These are phyloP conservation scores for Macrolepiota dolichaula DNA, from an alignment of 768 basidiomycete genomes.

Conservation along the genomic window DNA sequence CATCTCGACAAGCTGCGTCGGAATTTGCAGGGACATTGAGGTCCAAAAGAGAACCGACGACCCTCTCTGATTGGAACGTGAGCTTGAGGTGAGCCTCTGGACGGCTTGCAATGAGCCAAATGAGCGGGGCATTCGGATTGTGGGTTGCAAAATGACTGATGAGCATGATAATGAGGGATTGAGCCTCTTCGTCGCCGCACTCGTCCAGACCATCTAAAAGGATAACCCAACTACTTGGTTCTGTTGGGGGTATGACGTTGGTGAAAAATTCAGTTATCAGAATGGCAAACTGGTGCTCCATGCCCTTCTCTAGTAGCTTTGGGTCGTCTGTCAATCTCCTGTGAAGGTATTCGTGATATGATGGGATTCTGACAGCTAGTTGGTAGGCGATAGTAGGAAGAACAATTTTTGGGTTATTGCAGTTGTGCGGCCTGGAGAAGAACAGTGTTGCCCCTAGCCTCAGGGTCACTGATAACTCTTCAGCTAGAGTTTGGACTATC, in stretches of 20 bases:
- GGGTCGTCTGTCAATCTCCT: neutral
- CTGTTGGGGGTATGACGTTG: neutral
- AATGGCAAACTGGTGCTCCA: neutral
- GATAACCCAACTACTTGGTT: neutral
- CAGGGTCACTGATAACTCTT: neutral
- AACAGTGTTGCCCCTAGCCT: neutral
- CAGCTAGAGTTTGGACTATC: neutral
- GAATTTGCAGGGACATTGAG: neutral
- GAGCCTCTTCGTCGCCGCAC: neutral
- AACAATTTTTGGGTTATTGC: neutral
- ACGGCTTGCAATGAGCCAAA: neutral
- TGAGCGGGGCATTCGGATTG: neutral
- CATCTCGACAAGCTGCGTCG: neutral
- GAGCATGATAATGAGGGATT: neutral
- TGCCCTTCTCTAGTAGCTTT: neutral
- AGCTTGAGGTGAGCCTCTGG: neutral
- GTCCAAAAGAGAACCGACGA: neutral
- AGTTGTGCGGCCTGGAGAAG: neutral
- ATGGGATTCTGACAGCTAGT: neutral
- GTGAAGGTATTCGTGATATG: neutral
- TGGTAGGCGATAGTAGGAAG: conserved; percentile 2
- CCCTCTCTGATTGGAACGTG: neutral
- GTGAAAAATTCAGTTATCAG: neutral
- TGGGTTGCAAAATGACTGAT: neutral
- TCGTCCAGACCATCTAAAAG: conserved; percentile 1